Evolutionary conservation across 257 asterid species (phyloP), one percentile per base, ranked within the genome.

Genomic region (Hygrophila difformis): DNA sequence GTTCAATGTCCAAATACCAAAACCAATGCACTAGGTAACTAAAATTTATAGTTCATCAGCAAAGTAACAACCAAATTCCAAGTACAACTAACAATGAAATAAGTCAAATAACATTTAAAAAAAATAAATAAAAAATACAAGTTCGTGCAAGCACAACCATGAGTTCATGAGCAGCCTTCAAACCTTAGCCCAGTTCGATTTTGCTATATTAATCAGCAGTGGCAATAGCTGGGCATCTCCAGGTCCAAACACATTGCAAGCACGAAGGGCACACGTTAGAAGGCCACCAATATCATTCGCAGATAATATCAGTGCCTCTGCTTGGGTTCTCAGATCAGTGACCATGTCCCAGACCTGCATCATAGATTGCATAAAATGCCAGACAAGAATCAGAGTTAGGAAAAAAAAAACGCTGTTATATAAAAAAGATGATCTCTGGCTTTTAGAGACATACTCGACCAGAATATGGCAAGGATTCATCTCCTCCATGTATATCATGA

Each of bases 231-330:
- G 68, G 60, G 61, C 70, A 63, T 87, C 94, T 59, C 87, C 89
- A 50, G 94, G 87, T 53, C 96, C 96, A 68, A 72, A 87, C 33
- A 75, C 93, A 72, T 82, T 79, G 77, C 80, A 67, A 33, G 85
- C 80, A 39, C 96, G 94, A 71, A 87, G 73, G 19, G 74, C 82
- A 66, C 96, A 87, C 19, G 96, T 87, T 73, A 75, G 64, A 57
- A 87, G 94, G 66, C 79, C 87, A 55, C 73, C 89, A 47, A 64
- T 55, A 51, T 81, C 84, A 58, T 82, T 87, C 39, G 96, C 82
- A 55, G 26, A 57, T 59, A 82, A 76, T 64, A 87, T 60, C 45
- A 87, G 77, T 17, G 89, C 93, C 75, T 87, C 96, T 15, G 91
- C 93, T 71, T 87, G 96, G 44, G 93, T 74, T 70, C 79, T 77